Evolutionary conservation across 345 rosid genomes (phyloP), one percentile per base, ranked within the genome.

Genomic region (Jatropha curcas): DNA sequence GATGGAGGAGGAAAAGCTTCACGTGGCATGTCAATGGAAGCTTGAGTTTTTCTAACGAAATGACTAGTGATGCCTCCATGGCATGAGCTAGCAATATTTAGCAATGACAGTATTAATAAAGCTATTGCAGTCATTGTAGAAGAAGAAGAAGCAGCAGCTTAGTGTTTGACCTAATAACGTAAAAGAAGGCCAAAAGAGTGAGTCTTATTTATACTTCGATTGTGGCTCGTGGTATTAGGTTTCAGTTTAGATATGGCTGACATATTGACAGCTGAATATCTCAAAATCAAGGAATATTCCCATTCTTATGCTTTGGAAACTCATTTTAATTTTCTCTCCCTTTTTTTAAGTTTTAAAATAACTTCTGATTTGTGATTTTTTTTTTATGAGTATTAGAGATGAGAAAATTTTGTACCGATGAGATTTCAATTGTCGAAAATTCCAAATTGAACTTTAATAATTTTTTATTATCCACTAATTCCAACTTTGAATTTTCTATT

Each of bases 11-110:
- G 76, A 51, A 79, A 79, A 8, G 60, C 31, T 2, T 60, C 50
- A 4, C 72, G 5, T 4, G 85, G 78, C 82, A 82, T 70, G 14
- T 71, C 80, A 22, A 30, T 63, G 3, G 76, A 73, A 12, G 68
- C 50, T 25, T 41, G 41, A 31, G 68, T 10, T 20, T 73, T 73
- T 39, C 85, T 66, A 24, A 76, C 79, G 30, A 41, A 82, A 2
- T 6, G 1, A 25, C 85, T 79, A 0, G 82, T 82, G 59, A 61
- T 60, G 4, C 85, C 82, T 25, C 79, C 82, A 65, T 67, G 39
- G 78, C 74, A 76, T 16, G 20, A 1, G 13, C 46, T 13, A 1
- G 52, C 71, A 20, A 72, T 20, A 19, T 7, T 60, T 4, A 76
- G 39, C 25, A 71, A 17, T 2, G 74, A 33, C 30, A 77, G 22